Base-by-base conservation (phyloP, 768 basidiomycete species). In the Macrolepiota fuliginosa region DNA sequence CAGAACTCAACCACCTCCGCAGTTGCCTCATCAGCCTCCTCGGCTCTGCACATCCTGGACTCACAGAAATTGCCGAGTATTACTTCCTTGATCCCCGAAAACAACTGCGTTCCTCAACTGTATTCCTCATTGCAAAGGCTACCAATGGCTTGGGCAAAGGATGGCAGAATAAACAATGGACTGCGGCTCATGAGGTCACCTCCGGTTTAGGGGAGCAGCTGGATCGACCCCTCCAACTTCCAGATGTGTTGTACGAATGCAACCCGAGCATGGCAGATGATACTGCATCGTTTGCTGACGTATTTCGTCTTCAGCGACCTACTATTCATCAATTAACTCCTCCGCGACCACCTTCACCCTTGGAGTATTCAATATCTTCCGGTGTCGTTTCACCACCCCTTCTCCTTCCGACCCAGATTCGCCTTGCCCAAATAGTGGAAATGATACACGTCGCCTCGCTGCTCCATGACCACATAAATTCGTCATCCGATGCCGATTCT, bases 371-470 rank as follows among this genome's bases (percentile, higher is more conserved):
- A 19, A 36, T 54, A 29, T 46, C 59, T 12, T 49, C 53, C 27
- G 54, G 36, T 51, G 68, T 76, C 52, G 64, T 68, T 42, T 69
- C 69, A 15, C 77, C 73, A 35, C 72, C 76, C 61, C 73, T 68
- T 56, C 80, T 92, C 49, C 84, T 99, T 5, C 94, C 96, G 15
- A 89, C 94, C 1, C 97, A 99, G 74, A 76, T 90, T 32, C 89
- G 96, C 32, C 85, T 99, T 36, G 96, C 96, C 3, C 94, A 96
- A 69, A 96, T 99, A 47, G 88, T 94, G 56, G 97, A 99, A 73
- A 97, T 98, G 94, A 92, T 99, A 52, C 94, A 98, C 71, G 90
- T 98, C 63, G 96, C 97, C 25, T 95, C 91, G 2, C 81, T 94
- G 10, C 79, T 99, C 17, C 96, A 98, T 72, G 93, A 98, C 79